A percentile compares a stretch with the other conserved stretches of the same genome.
phyloP scores from a whole-genome alignment of 192 early-diverging fungal species.

The Cladochytrium replicatum region DNA sequence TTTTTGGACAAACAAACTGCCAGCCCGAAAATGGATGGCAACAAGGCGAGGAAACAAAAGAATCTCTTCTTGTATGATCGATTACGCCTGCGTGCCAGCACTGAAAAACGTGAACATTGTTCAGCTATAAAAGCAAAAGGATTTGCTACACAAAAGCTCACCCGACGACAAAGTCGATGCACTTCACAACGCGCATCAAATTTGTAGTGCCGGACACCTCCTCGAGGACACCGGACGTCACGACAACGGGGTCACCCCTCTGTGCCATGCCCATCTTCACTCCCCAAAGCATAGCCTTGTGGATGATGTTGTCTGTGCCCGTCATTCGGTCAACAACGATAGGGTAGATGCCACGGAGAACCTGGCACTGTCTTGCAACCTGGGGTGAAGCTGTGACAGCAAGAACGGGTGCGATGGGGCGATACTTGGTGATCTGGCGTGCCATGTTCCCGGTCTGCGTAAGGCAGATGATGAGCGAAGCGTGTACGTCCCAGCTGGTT shows the following conservation, averaged over 20 bases:
- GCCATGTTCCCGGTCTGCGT: constrained; percentile 81
- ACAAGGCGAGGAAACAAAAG: no score
- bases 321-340: constrained; percentile 37
- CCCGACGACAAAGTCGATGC: constrained; percentile 33
- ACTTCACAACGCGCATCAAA: constrained; percentile 43
- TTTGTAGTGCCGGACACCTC: constrained; percentile 32
- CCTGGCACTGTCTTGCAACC: constrained; percentile 37
- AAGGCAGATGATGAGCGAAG: constrained; percentile 79
- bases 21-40: no score
- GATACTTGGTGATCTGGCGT: constrained; percentile 85
- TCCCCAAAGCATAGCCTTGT: constrained; percentile 45
- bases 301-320: constrained; percentile 43
- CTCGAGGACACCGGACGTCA: constrained; percentile 37
- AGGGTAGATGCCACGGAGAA: constrained; percentile 44
- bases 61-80: no score
- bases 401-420: constrained; percentile 82
- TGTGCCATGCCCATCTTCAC: constrained; percentile 50
- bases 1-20: no score
- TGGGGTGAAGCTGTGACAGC: constrained; percentile 66
- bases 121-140: no score
- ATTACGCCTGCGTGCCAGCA: no score
- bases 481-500: constrained; percentile 47
- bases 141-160: no score
- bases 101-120: no score
- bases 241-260: constrained; percentile 38